A percentile compares a stretch with the other conserved stretches of the same genome.
Evolutionary conservation across 1,284 basidiomycete genomes (phyloP).

Genomic region (Taiwanofungus camphoratus): DNA sequence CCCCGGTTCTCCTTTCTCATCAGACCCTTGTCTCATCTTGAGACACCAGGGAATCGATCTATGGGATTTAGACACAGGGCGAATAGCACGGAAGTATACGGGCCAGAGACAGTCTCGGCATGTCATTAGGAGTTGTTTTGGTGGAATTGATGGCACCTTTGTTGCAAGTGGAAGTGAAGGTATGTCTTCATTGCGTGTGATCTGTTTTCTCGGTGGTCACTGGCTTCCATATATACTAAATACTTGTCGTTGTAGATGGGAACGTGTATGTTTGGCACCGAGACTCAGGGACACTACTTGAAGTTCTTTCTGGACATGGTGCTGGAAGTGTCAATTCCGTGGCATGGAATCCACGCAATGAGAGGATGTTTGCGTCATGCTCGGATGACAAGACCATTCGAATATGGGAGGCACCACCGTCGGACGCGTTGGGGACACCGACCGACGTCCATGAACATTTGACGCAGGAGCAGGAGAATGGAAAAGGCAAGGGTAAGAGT

Average conservation of each 20-base stretch:
- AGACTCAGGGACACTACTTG: constrained; percentile 76
- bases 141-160: constrained; percentile 86
- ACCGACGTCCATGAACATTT: constrained; percentile 12
- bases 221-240: too few species aligned
- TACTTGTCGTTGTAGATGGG: constrained; percentile 51
- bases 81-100: constrained; percentile 72
- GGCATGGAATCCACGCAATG: constrained; percentile 89
- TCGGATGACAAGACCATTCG: constrained; percentile 84
- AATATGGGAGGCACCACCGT: constrained; percentile 70
- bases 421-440: constrained; percentile 17
- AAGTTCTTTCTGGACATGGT: constrained; percentile 81
- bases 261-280: constrained; percentile 96
- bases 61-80: constrained; percentile 71
- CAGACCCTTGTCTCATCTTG: constrained; percentile 9
- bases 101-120: constrained; percentile 79
- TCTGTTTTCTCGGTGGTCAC: neutral
- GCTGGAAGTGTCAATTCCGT: constrained; percentile 90
- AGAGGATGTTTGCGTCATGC: constrained; percentile 90
- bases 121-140: constrained; percentile 91
- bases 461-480: constrained; percentile 26
- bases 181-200: constrained; percentile 30
- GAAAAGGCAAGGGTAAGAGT: constrained; percentile 66
- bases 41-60: constrained; percentile 88
- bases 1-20: constrained; percentile 3
- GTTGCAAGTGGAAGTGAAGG: constrained; percentile 95